Evolutionary conservation across 164 flowering plant species (phyloP), one percentile per base, ranked within the genome.

Genomic region (Stephania japonica): DNA sequence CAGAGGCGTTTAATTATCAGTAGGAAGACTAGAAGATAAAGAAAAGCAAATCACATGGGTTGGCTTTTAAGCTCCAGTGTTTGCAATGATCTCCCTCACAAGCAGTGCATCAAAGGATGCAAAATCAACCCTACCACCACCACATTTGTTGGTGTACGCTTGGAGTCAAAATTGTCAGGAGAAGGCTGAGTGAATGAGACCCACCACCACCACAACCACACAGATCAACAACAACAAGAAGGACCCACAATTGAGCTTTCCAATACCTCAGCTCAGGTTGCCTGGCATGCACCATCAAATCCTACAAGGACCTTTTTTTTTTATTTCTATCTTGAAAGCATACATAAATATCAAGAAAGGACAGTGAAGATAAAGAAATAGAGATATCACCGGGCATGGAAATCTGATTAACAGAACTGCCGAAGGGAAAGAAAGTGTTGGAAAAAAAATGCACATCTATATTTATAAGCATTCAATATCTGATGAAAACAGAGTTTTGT

Each of bases 101-200:
- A 72, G 73, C 69, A 73, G 72, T 70, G 76, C 78, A 72, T 47
- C 68, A 77, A 79, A 71, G 76, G 79, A 81, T 73, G 81, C 82
- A 79, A 73, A 68, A 76, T 67, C 42, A 56, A 62, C 77, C 75
- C 77, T 26, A 66, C 72, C 73, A 61, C 53, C 67, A 74, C 66
- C 59, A 69, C 64, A 7, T 10, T 62, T 21, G 43, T 72, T 63
- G 53, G 50, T 68, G 41, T 47, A 27, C 25, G n/a, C 25, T 27
- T 38, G 18, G 64, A 43, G 72, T 69, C 66, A 59, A 67, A 56
- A 38, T 69, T 76, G 76, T 75, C 76, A 70, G 71, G 38, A 75
- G 38, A 66, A 43, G 65, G 72, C 68, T 16, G 67, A 64, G 67
- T 44, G 50, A 49, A n/a, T 59, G 53, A 16, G 25, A 49, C 44